phyloP scores from a whole-genome alignment of 2,329 filamentous ascomycete genomes.

The Biscogniauxia marginata region DNA sequence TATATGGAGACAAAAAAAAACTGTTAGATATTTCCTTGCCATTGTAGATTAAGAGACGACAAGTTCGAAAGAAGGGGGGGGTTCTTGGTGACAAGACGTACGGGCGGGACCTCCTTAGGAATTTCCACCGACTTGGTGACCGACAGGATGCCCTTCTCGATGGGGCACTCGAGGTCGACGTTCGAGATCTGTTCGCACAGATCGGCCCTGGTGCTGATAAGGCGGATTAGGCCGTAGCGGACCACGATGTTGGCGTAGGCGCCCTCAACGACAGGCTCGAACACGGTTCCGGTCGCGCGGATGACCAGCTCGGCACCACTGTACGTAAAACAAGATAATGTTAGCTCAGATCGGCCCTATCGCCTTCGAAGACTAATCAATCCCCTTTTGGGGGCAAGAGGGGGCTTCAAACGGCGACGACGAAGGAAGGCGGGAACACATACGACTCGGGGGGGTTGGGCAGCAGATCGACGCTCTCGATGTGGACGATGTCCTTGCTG shows the following conservation, averaged over 20 bases:
- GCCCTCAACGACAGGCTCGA: slow-evolving; percentile 69
- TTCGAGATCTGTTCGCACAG: slow-evolving; percentile 88
- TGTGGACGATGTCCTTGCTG: slow-evolving; percentile 66
- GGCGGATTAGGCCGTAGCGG: slow-evolving; percentile 90
- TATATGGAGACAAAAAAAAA: too few relatives aligned
- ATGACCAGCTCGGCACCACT: slow-evolving; percentile 80
- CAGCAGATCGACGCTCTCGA: slow-evolving; percentile 74
- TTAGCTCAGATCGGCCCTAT: slow-evolving; percentile 24
- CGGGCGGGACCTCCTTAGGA: slow-evolving; percentile 83
- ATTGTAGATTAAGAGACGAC: too few relatives aligned
- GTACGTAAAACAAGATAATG: slow-evolving; percentile 7
- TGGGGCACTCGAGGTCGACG: slow-evolving; percentile 84
- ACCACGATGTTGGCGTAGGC: slow-evolving; percentile 81
- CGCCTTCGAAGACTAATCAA: too few relatives aligned
- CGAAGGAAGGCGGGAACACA: slow-evolving; percentile 36
- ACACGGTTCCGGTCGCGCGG: slow-evolving; percentile 73
- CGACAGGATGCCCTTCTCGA: slow-evolving; percentile 72
- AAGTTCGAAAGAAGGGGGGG: background rate
- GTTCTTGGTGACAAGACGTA: slow-evolving; percentile 47
- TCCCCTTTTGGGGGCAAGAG: too few relatives aligned
- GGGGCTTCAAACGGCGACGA: background rate
- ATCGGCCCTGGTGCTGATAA: slow-evolving; percentile 78
- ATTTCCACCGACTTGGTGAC: slow-evolving; percentile 82
- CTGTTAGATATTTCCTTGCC: too few relatives aligned
- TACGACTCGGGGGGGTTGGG: slow-evolving; percentile 90